These are phyloP conservation scores for Aspergillus pseudoterreus DNA, from an alignment of 2,329 filamentous ascomycete genomes.

Conservation along the genomic window DNA sequence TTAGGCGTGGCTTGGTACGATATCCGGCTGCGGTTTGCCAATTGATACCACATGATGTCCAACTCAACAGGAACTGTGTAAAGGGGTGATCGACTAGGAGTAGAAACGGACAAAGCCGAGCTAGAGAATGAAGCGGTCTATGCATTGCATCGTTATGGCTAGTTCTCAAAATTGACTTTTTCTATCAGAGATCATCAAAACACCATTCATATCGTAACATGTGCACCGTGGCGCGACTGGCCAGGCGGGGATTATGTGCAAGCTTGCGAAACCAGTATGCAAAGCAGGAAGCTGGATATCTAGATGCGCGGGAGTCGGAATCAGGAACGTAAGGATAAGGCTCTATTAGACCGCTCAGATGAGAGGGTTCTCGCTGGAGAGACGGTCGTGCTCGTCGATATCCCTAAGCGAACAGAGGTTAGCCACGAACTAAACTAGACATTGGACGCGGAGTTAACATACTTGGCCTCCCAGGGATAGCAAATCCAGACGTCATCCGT, in stretches of 20 bases:
- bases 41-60: too few species aligned
- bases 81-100: too few species aligned
- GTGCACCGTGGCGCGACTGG: constrained; percentile 7
- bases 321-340: neutral
- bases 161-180: constrained; percentile 7
- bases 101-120: too few species aligned
- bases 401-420: constrained; percentile 49
- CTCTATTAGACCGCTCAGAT: constrained; percentile 17
- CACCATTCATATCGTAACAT: constrained; percentile 16
- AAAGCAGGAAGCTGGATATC: constrained; percentile 1
- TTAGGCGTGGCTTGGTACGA: too few species aligned
- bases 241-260: constrained; percentile 10
- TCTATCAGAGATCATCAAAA: constrained; percentile 20
- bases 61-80: too few species aligned
- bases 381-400: constrained; percentile 84
- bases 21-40: too few species aligned
- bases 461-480: constrained; percentile 95
- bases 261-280: constrained; percentile 10
- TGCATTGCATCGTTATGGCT: neutral
- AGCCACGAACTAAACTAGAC: constrained; percentile 2
- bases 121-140: neutral
- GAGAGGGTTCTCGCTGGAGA: constrained; percentile 52
- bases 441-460: constrained; percentile 26
- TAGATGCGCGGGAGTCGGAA: neutral
- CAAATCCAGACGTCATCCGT: constrained; percentile 97